Base-by-base conservation (phyloP, 108 stramenopile genomes). In the Mediolabrus comicus region DNA sequence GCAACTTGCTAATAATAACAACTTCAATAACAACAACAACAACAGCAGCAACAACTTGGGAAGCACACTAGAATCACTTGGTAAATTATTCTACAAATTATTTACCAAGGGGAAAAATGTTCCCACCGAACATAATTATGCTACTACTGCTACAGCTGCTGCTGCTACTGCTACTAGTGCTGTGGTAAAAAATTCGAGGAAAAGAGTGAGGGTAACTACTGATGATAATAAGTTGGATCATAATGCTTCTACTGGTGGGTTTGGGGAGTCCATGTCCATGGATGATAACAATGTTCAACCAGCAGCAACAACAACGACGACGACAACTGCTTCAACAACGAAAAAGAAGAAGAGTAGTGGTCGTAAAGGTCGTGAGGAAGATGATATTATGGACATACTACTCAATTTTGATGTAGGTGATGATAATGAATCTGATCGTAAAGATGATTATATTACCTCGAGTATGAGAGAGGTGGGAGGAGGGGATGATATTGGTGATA, bases 301-400 rank as follows among this genome's bases (percentile, higher is more conserved):
- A 39, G 2, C 38, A 39, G n/a, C 38, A 39, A 39, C 38, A 39
- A 14, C 2, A 39, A 3, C n/a, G n/a, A 39, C 17, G n/a, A 39
- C 38, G 3, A 17, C 1, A 1, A 43, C 3, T 17, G 41, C n/a
- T 43, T 43, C 41, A n/a, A 43, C n/a, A 43, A 2, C 41, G 0
- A 16, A 16, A 16, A 43, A 43, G 11, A 43, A 17, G 3, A 16
- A n/a, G n/a, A n/a, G n/a, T n/a, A n/a, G n/a, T n/a, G n/a, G n/a
- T n/a, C n/a, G n/a, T n/a, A n/a, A n/a, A n/a, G n/a, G 16, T 43
- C 33, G 35, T 22, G 36, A 62, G 16, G 32, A 62, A 34, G 33
- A 69, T 28, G 68, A 28, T 2, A 30, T 59, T 26, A 49, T 59
- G 56, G 57, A 69, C 16, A 59, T 59, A 46, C 13, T 69, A 31